Evolutionary conservation across 345 rosid species (phyloP).

Genomic region (Xanthoceras sorbifolium): DNA sequence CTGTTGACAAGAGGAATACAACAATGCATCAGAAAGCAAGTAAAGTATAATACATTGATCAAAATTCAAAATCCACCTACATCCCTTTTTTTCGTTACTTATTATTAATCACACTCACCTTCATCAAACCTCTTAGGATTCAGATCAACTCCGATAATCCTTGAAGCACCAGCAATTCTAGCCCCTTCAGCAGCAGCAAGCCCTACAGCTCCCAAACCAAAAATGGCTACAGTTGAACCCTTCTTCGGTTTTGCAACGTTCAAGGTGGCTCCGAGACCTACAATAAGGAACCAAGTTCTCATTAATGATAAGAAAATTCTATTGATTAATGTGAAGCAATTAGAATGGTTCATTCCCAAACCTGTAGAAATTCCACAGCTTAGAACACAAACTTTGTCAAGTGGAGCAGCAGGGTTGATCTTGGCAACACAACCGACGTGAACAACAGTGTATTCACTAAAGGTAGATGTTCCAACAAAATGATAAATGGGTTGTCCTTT

Average conservation of each 20-base stretch:
- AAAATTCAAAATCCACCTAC: neutral
- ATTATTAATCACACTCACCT: slow-evolving; percentile 17
- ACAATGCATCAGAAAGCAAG: neutral
- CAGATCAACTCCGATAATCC: slow-evolving; percentile 46
- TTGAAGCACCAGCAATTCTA: slow-evolving; percentile 36
- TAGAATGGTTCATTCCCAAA: neutral
- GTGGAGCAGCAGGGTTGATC: slow-evolving; percentile 50
- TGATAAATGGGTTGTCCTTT: slow-evolving; percentile 42
- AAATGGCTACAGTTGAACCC: slow-evolving; percentile 40
- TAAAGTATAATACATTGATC: neutral
- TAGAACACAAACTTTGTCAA: slow-evolving; percentile 49
- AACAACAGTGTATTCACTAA: slow-evolving; percentile 43
- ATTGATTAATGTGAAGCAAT: neutral
- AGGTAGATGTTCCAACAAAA: slow-evolving; percentile 46
- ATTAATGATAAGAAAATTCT: neutral
- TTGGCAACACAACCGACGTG: slow-evolving; percentile 47
- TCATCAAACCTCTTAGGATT: slow-evolving; percentile 34
- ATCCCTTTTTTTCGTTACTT: neutral
- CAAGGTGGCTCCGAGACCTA: slow-evolving; percentile 45
- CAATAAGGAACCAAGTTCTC: neutral
- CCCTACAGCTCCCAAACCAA: slow-evolving; percentile 46
- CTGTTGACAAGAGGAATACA: slow-evolving; percentile 17
- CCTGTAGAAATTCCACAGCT: slow-evolving; percentile 57
- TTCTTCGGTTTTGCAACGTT: slow-evolving; percentile 45
- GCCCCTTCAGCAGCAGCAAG: slow-evolving; percentile 51